Conservation (phyloP, 2,329 filamentous ascomycete species). For the Plectosphaerella cucumerina region DNA sequence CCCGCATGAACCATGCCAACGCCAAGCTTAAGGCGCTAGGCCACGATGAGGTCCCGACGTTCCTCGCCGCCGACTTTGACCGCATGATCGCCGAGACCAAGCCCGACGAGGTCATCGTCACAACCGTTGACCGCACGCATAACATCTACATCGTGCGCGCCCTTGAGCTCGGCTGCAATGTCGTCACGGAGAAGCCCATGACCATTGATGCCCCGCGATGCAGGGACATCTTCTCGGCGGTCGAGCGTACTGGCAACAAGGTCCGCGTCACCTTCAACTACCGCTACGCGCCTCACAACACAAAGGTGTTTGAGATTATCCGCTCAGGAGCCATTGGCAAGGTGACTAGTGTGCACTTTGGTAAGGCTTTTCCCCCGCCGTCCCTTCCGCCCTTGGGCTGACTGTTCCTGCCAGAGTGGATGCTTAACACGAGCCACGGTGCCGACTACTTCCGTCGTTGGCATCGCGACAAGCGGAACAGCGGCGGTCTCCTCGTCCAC, state of each 20-base stretch:
- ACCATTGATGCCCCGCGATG: conserved; percentile 48
- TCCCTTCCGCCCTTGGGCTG: neutral
- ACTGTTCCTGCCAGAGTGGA: conserved; percentile 32
- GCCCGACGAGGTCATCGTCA: conserved; percentile 59
- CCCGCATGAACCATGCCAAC: conserved; percentile 54
- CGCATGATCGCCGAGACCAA: conserved; percentile 51
- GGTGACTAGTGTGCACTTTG: conserved; percentile 40
- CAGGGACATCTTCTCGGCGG: conserved; percentile 49
- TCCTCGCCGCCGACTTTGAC: conserved; percentile 50
- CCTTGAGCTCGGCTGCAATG: conserved; percentile 44
- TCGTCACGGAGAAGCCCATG: conserved; percentile 49
- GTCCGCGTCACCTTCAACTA: conserved; percentile 47
- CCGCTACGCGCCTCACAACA: conserved; percentile 47
- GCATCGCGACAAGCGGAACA: conserved; percentile 45
- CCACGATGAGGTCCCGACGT: conserved; percentile 47
- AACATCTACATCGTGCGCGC: conserved; percentile 56
- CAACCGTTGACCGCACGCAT: conserved; percentile 60
- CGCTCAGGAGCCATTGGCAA: conserved; percentile 38
- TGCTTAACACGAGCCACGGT: conserved; percentile 44
- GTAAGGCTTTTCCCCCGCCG: neutral
- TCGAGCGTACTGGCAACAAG: conserved; percentile 37
- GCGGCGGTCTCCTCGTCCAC: conserved; percentile 42
- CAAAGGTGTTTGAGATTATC: conserved; percentile 40
- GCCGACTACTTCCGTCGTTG: conserved; percentile 47
- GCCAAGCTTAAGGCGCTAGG: conserved; percentile 39